Percentiles rank a stretch among this genome's conserved stretches.
Conservation (phyloP, 2,329 filamentous ascomycete species). For the Pseudogymnoascus sp. region DNA sequence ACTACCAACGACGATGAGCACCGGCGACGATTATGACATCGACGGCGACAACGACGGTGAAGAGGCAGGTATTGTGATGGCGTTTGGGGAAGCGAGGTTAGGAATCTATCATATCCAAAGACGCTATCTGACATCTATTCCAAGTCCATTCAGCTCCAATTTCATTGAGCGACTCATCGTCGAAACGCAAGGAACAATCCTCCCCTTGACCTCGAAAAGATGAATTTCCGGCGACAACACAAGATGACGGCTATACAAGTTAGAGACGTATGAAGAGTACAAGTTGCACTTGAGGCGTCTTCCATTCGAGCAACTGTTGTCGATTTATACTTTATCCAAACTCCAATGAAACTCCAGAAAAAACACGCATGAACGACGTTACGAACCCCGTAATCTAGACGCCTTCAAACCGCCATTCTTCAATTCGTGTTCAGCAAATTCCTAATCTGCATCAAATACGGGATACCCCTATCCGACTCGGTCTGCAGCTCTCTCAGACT, state of each 20-base stretch:
- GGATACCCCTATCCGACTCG: conserved; percentile 21
- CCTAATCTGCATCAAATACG: conserved; percentile 25
- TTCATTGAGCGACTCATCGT: not conserved
- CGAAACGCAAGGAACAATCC: not conserved
- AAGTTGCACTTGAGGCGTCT: not conserved
- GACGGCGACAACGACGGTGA: not conserved
- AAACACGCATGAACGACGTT: not conserved
- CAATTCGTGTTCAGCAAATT: conserved; percentile 25
- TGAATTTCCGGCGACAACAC: not conserved
- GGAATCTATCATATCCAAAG: not conserved
- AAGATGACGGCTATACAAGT: not conserved
- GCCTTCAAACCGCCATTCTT: conserved; percentile 10
- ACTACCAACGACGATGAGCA: not conserved
- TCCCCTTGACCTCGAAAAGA: not conserved
- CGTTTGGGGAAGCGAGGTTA: not conserved
- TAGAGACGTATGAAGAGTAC: not conserved
- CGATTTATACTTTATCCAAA: not conserved
- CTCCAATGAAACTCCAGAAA: not conserved
- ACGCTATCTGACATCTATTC: not conserved
- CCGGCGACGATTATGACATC: not conserved
- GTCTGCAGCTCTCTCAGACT: conserved; percentile 8
- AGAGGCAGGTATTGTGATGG: not conserved
- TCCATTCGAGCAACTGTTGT: not conserved
- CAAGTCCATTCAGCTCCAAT: not conserved
- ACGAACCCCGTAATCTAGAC: not conserved